Evolutionary conservation across 1,139 yeast species (phyloP).

Genomic region (Lodderomyces jiufengensis): DNA sequence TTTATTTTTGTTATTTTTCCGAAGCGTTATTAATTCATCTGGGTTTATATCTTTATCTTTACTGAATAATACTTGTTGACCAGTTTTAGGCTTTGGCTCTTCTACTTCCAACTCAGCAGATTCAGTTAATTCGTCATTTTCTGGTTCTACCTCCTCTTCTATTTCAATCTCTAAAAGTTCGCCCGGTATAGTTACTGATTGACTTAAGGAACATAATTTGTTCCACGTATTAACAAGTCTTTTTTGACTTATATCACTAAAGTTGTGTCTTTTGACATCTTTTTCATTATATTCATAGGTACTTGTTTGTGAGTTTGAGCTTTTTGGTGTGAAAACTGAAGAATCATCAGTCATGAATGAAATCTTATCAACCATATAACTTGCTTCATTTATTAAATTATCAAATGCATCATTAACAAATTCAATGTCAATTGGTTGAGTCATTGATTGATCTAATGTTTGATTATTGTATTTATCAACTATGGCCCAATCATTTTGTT

Average conservation of each 20-base stretch:
- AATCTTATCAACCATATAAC: constrained; percentile 2
- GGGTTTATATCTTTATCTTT: constrained; percentile 22
- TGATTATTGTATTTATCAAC: constrained; percentile 23
- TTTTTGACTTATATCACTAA: constrained; percentile 14
- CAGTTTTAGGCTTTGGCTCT: constrained; percentile 1
- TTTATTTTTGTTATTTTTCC: constrained; percentile 22
- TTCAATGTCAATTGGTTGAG: constrained; percentile 1
- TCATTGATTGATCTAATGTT: background rate
- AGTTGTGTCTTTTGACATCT: constrained; percentile 16
- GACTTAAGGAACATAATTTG: constrained; percentile 18
- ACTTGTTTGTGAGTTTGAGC: background rate
- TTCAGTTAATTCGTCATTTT: background rate
- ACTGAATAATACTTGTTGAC: constrained; percentile 8
- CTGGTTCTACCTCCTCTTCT: constrained; percentile 1
- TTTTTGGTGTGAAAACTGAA: background rate
- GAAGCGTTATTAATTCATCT: constrained; percentile 58
- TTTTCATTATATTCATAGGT: background rate
- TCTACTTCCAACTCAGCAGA: constrained; percentile 4
- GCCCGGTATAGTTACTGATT: constrained; percentile 8
- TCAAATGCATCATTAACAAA: constrained; percentile 6
- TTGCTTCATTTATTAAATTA: background rate
- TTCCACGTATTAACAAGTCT: constrained; percentile 18
- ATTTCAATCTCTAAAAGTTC: constrained; percentile 12
- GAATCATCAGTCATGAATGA: constrained; percentile 4
- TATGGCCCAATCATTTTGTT: constrained; percentile 28